Evolutionary conservation across 2,329 filamentous ascomycete species (phyloP).

Genomic region (Blumeria hordei): DNA sequence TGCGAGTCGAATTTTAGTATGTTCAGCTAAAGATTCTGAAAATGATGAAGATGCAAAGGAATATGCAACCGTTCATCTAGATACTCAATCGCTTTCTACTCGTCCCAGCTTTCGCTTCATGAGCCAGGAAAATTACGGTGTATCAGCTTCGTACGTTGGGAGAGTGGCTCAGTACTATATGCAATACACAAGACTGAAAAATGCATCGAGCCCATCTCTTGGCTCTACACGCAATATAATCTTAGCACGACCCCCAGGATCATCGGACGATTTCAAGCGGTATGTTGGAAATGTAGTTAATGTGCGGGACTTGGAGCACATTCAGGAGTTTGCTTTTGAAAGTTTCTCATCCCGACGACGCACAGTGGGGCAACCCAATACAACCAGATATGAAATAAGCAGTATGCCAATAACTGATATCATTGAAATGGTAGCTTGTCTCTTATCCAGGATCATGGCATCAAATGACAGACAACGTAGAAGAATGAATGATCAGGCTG

Average conservation of each 20-base stretch:
- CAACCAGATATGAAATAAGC: conserved; percentile 62
- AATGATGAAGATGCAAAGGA: conserved; percentile 3
- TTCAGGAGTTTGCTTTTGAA: conserved; percentile 65
- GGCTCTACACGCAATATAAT: conserved; percentile 2
- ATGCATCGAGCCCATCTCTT: conserved; percentile 3
- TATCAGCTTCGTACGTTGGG: conserved; percentile 4
- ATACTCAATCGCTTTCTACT: conserved; percentile 10
- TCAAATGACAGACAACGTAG: conserved; percentile 92
- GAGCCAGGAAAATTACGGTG: conserved; percentile 12
- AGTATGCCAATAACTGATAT: conserved; percentile 92
- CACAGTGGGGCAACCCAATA: too few relatives aligned
- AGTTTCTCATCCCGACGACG: conserved; percentile 30
- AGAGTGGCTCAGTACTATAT: conserved; percentile 2
- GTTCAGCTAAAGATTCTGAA: conserved; percentile 1
- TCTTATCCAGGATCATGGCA: conserved; percentile 89
- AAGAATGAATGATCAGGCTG: conserved; percentile 52
- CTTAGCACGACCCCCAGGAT: conserved; percentile 11
- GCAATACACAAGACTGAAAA: conserved; percentile 3
- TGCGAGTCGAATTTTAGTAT: conserved; percentile 5
- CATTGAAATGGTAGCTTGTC: conserved; percentile 94
- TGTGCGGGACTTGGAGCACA: conserved; percentile 72
- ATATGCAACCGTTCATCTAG: conserved; percentile 5
- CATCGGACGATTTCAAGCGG: conserved; percentile 17
- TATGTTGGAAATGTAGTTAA: conserved; percentile 32
- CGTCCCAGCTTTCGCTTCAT: conserved; percentile 8